Evolutionary conservation across 2,329 filamentous ascomycete species (phyloP).

Genomic region (Neonectria sp.): DNA sequence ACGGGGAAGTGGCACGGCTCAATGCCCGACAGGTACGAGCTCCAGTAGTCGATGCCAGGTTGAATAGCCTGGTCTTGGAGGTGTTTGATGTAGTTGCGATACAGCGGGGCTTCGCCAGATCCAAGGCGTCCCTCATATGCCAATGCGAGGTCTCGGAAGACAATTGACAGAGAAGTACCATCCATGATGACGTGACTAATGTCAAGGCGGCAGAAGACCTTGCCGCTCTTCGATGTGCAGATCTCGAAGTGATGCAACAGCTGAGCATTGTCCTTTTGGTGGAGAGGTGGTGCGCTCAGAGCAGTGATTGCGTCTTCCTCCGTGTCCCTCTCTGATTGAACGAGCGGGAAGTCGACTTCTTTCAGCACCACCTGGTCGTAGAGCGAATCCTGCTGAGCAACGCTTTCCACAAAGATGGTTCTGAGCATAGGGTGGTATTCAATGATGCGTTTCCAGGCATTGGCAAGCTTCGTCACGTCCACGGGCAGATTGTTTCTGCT

Average conservation of each 20-base stretch:
- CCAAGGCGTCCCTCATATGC: slow-evolving; percentile 24
- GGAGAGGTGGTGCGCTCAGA: slow-evolving; percentile 22
- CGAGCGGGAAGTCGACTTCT: slow-evolving; percentile 25
- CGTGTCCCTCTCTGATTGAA: slow-evolving; percentile 24
- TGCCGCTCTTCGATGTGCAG: slow-evolving; percentile 39
- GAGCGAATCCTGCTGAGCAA: slow-evolving; percentile 58
- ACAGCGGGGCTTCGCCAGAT: slow-evolving; percentile 31
- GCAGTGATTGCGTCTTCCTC: slow-evolving; percentile 30
- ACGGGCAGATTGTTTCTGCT: slow-evolving; percentile 37
- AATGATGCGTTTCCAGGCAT: slow-evolving; percentile 58
- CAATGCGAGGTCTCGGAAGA: slow-evolving; percentile 38
- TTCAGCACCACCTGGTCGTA: slow-evolving; percentile 63
- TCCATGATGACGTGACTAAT: slow-evolving; percentile 44
- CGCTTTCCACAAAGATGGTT: slow-evolving; percentile 64
- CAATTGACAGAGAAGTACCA: slow-evolving; percentile 38
- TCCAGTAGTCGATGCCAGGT: slow-evolving; percentile 26
- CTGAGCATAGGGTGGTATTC: slow-evolving; percentile 60
- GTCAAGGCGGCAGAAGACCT: slow-evolving; percentile 42
- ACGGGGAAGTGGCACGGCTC: slow-evolving; percentile 40
- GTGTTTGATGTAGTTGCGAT: slow-evolving; percentile 24
- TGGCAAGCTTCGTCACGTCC: slow-evolving; percentile 32
- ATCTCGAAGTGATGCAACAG: slow-evolving; percentile 36
- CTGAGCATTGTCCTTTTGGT: slow-evolving; percentile 15
- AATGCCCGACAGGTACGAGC: slow-evolving; percentile 28
- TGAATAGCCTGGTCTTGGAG: neutral